Conservation (phyloP, 164 flowering plant genomes). For the Magnolia officinalis region DNA sequence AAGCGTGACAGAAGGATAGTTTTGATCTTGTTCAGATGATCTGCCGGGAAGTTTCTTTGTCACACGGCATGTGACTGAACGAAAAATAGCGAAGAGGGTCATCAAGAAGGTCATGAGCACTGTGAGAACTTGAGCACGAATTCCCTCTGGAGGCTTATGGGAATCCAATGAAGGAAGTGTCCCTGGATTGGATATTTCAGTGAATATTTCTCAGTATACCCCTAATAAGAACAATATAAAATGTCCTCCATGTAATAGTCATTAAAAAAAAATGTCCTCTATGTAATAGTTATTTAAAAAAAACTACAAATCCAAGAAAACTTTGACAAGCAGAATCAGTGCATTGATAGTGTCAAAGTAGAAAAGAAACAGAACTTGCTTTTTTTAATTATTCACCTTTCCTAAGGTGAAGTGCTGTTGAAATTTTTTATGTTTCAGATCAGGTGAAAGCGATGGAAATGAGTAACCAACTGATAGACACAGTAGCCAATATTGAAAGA, state of each 20-base stretch:
- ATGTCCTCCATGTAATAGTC: neutral
- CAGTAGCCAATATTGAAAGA: too few relatives aligned
- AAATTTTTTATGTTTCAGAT: too few relatives aligned
- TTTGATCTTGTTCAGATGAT: slow-evolving; percentile 22
- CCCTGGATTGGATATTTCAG: slow-evolving; percentile 24
- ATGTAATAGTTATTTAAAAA: neutral
- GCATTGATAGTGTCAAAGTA: neutral
- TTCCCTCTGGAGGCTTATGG: slow-evolving; percentile 42
- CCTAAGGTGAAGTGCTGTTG: too few relatives aligned
- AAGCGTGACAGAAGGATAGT: slow-evolving; percentile 13
- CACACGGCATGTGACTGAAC: slow-evolving; percentile 30
- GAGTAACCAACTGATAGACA: too few relatives aligned
- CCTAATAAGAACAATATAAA: neutral
- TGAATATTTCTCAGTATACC: neutral
- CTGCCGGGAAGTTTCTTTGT: slow-evolving; percentile 42
- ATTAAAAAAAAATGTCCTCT: neutral
- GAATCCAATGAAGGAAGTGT: slow-evolving; percentile 21
- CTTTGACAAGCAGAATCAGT: too few relatives aligned
- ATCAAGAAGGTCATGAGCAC: slow-evolving; percentile 51
- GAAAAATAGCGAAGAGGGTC: slow-evolving; percentile 48
- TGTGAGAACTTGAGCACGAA: slow-evolving; percentile 31
- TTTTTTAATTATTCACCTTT: too few relatives aligned
- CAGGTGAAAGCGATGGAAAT: too few relatives aligned
- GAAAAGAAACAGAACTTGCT: too few relatives aligned
- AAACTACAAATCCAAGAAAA: neutral